Conservation (phyloP, 2,329 filamentous ascomycete species). For the Zymoseptoria crescenta region DNA sequence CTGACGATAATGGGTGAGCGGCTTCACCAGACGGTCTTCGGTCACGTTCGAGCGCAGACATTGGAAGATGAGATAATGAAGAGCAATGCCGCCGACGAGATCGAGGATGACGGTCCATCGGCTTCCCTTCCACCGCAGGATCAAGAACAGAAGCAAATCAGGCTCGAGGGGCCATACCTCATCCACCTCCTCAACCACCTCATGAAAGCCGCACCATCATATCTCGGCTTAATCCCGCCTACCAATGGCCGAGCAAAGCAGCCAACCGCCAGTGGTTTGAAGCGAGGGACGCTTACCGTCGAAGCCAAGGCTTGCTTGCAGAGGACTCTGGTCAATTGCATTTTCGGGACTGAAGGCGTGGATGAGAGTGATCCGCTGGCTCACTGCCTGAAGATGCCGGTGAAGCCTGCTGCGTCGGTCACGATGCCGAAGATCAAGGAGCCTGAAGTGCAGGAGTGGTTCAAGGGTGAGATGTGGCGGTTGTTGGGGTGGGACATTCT, state of each 20-base stretch:
- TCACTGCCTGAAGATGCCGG: conserved; percentile 37
- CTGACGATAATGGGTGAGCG: conserved; percentile 33
- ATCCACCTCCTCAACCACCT: conserved; percentile 34
- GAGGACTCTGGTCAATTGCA: conserved; percentile 37
- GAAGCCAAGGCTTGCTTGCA: conserved; percentile 38
- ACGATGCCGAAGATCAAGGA: conserved; percentile 32
- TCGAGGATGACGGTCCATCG: conserved; percentile 20
- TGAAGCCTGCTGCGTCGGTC: conserved; percentile 15
- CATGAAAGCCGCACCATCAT: conserved; percentile 32
- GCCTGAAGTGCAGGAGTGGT: conserved; percentile 44
- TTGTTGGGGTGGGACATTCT: conserved; percentile 52
- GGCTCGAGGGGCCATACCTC: conserved; percentile 36
- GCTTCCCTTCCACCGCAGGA: not conserved
- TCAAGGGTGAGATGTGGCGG: conserved; percentile 49
- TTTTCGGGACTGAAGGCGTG: conserved; percentile 28
- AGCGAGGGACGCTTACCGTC: conserved; percentile 29
- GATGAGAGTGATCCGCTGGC: conserved; percentile 33
- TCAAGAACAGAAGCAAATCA: conserved; percentile 17
- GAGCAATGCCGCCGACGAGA: conserved; percentile 8
- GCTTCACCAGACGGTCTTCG: conserved; percentile 35
- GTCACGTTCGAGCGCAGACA: conserved; percentile 15
- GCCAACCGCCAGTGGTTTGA: conserved; percentile 21
- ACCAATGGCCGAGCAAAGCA: conserved; percentile 20
- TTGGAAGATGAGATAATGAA: conserved; percentile 21
- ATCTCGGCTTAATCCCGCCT: conserved; percentile 21